phyloP scores from a whole-genome alignment of 2,329 filamentous ascomycete genomes.

The Cladosporium sp. region DNA sequence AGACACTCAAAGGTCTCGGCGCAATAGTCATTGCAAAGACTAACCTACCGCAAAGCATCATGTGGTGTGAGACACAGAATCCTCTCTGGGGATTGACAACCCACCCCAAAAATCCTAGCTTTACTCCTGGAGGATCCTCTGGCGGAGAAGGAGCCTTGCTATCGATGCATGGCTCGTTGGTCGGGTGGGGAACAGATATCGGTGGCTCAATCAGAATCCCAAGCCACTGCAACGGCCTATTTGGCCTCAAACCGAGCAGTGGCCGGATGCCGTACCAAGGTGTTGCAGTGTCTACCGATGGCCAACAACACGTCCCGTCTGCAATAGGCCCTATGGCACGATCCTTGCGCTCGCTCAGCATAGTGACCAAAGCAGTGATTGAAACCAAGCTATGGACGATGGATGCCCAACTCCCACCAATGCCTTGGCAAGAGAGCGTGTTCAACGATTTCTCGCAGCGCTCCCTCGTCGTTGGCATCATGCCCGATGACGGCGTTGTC shows the following conservation, averaged over 20 bases:
- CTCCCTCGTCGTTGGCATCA: conserved; percentile 28
- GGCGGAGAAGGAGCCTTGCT: conserved; percentile 48
- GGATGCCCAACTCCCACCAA: conserved; percentile 43
- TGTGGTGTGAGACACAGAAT: conserved; percentile 59
- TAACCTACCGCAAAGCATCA: conserved; percentile 53
- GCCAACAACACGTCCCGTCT: conserved; percentile 65
- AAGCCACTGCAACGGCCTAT: conserved; percentile 49
- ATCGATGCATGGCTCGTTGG: conserved; percentile 43
- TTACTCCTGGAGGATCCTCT: conserved; percentile 51
- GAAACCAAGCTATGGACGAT: conserved; percentile 43
- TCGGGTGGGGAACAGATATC: conserved; percentile 55
- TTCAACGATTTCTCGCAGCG: conserved; percentile 25
- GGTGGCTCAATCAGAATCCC: conserved; percentile 55
- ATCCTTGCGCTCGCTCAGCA: conserved; percentile 50
- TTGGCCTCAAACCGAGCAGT: conserved; percentile 54
- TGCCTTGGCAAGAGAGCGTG: conserved; percentile 42
- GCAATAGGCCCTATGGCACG: conserved; percentile 62
- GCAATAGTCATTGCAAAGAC: conserved; percentile 57
- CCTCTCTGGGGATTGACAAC: conserved; percentile 53
- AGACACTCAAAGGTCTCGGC: conserved; percentile 51
- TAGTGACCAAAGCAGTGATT: conserved; percentile 40
- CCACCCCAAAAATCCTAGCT: conserved; percentile 45
- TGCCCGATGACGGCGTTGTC: conserved; percentile 31
- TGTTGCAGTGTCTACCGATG: conserved; percentile 61
- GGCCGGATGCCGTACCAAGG: conserved; percentile 59